Evolutionary conservation across 192 early-diverging fungal species (phyloP).

Genomic region (Backusella sp.): DNA sequence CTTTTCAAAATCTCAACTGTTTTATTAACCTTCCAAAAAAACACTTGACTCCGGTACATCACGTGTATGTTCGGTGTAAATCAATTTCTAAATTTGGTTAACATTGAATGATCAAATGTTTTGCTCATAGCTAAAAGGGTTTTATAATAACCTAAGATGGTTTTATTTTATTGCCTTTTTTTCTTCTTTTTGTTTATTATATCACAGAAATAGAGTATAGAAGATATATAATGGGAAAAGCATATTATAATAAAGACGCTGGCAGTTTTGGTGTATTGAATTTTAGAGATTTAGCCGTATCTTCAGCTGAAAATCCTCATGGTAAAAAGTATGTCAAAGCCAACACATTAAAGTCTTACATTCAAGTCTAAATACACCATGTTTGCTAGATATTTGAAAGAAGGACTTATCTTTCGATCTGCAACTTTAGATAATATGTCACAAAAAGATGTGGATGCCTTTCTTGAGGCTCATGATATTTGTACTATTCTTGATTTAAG

Average conservation of each 20-base stretch:
- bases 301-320: constrained; percentile 2
- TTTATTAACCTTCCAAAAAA: background rate
- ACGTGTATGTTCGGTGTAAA: background rate
- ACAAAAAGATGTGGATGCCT: constrained; percentile 29
- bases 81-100: background rate
- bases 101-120: background rate
- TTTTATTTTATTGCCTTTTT: background rate
- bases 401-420: constrained; percentile 37
- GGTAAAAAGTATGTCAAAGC: background rate
- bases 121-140: background rate
- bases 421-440: constrained; percentile 39
- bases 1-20: background rate
- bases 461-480: constrained; percentile 26
- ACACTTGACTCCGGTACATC: background rate
- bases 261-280: constrained; percentile 20
- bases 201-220: background rate
- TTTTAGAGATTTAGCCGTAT: constrained; percentile 24
- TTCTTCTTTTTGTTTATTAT: background rate
- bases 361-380: too few species aligned
- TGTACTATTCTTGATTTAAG: constrained; percentile 43
- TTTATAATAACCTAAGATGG: background rate
- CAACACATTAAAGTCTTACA: too few species aligned
- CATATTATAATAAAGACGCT: background rate
- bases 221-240: background rate
- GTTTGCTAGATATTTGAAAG: constrained; percentile 27